Percentiles rank a stretch among this genome's conserved stretches.
These are phyloP conservation scores for Knoxdaviesia capensis DNA, from an alignment of 2,329 filamentous ascomycete genomes.

Conservation along the genomic window DNA sequence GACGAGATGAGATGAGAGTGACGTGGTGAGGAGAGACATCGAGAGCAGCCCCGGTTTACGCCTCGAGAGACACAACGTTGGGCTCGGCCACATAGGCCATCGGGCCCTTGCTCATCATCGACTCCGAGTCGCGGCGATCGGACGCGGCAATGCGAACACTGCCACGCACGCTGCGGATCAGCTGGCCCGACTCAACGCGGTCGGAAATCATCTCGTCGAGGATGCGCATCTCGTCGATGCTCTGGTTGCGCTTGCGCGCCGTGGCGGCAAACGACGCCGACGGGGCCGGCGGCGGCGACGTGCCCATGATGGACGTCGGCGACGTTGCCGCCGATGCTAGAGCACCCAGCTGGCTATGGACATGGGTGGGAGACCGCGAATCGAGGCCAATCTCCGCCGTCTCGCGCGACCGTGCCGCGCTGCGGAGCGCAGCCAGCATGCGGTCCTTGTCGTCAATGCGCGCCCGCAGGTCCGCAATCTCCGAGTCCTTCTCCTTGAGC, in stretches of 20 bases:
- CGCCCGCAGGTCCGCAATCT: constrained; percentile 79
- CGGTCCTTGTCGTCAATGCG: constrained; percentile 86
- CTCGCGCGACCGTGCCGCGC: constrained; percentile 69
- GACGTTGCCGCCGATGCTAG: constrained; percentile 11
- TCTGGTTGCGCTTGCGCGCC: constrained; percentile 37
- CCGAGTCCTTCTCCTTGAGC: constrained; percentile 73
- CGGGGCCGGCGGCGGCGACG: constrained; percentile 10
- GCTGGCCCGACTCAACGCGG: constrained; percentile 55
- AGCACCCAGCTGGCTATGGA: neutral
- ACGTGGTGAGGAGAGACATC: neutral
- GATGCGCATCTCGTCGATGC: constrained; percentile 86
- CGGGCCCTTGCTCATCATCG: too few species aligned
- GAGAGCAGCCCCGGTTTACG: neutral
- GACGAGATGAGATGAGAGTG: neutral
- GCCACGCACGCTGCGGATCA: constrained; percentile 45
- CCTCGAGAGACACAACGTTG: too few species aligned
- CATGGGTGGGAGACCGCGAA: constrained; percentile 5
- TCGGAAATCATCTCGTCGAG: constrained; percentile 94
- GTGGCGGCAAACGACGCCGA: constrained; percentile 8
- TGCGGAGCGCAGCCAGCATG: constrained; percentile 76
- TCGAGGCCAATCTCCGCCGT: constrained; percentile 34
- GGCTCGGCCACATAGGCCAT: too few species aligned
- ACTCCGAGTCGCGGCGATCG: too few species aligned
- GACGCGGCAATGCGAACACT: constrained; percentile 29
- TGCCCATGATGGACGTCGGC: constrained; percentile 13